Evolutionary conservation across 495 filamentous ascomycete species (phyloP).

Genomic region (Cercophora newfieldiana): DNA sequence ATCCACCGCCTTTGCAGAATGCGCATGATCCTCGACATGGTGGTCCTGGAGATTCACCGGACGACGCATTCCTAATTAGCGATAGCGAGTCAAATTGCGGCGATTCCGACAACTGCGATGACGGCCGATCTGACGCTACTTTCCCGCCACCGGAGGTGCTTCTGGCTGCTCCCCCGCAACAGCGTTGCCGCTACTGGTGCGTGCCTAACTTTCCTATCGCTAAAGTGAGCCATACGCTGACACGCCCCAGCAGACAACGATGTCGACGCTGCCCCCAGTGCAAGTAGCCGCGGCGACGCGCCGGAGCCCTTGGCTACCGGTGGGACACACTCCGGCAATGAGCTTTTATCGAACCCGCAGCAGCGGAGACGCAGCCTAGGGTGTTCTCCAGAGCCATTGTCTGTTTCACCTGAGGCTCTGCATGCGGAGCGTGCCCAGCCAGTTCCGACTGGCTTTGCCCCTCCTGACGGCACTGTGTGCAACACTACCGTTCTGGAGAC

Average conservation of each 20-base stretch:
- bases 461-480: too few species aligned
- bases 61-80: slow-evolving; percentile 12
- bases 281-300: too few species aligned
- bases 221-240: slow-evolving; percentile 18
- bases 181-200: slow-evolving; percentile 25
- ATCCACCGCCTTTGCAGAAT: slow-evolving; percentile 18
- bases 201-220: slow-evolving; percentile 25
- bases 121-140: slow-evolving; percentile 21
- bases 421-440: too few species aligned
- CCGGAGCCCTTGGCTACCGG: too few species aligned
- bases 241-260: slow-evolving; percentile 24
- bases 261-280: slow-evolving; percentile 18
- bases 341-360: too few species aligned
- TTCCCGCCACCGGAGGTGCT: slow-evolving; percentile 24
- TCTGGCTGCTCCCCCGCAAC: slow-evolving; percentile 15
- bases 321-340: too few species aligned
- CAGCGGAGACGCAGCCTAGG: too few species aligned
- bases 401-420: too few species aligned
- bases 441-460: too few species aligned
- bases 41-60: slow-evolving; percentile 9
- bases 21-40: slow-evolving; percentile 15
- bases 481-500: too few species aligned
- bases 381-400: too few species aligned
- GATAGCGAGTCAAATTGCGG: slow-evolving; percentile 24
- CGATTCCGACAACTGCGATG: slow-evolving; percentile 20